phyloP scores from a whole-genome alignment of 2,329 filamentous ascomycete species.

The Aspergillus sp. region DNA sequence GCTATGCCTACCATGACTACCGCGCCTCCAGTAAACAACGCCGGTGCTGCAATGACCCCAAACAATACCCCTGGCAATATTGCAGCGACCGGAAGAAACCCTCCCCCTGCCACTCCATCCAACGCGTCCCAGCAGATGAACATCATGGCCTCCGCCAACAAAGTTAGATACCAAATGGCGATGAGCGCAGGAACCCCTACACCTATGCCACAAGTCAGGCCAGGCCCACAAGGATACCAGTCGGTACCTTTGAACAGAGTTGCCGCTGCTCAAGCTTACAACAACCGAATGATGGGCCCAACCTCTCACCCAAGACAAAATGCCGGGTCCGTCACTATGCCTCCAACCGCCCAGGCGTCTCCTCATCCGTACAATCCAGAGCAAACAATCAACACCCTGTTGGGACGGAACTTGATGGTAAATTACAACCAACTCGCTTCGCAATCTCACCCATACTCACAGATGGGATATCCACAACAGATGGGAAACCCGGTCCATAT shows the following conservation, averaged over 20 bases:
- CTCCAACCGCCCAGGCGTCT: not conserved
- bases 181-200: not conserved
- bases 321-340: not conserved
- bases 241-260: not conserved
- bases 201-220: too few species aligned
- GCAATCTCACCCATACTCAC: too few species aligned
- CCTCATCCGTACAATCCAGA: not conserved
- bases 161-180: not conserved
- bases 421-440: not conserved
- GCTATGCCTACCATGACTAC: too few species aligned
- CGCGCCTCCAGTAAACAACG: too few species aligned
- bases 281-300: slow-evolving; percentile 6
- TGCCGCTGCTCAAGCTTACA: not conserved
- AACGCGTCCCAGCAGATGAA: not conserved
- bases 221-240: not conserved
- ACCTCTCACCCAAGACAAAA: slow-evolving; percentile 3
- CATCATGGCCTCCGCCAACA: not conserved
- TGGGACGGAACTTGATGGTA: not conserved
- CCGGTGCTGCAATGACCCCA: not conserved
- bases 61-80: not conserved
- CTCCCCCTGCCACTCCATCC: not conserved
- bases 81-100: not conserved
- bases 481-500: too few species aligned
- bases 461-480: not conserved
- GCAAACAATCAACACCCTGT: not conserved